Base-by-base conservation (phyloP, 2,329 filamentous ascomycete species). In the Davidsoniella australis region DNA sequence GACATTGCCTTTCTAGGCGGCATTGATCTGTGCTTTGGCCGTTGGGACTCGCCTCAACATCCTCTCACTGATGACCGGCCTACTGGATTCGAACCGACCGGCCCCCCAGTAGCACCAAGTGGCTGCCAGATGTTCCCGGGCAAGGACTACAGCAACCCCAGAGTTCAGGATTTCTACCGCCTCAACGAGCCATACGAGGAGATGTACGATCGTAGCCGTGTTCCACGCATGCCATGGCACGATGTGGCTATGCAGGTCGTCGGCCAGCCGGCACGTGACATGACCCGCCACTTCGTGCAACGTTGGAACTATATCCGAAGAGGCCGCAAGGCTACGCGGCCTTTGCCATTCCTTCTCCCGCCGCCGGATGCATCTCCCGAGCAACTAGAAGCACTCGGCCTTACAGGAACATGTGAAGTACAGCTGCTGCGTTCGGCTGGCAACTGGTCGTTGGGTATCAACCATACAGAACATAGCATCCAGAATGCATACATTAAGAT, bases 191-290 rank as follows among this genome's bases (percentile, higher is more conserved):
- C 91, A 1, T 96, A 96, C 59, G 91, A 94, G 60, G 91, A 98
- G 64, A 96, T 96, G 91, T 98, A 96, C 59, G 86, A 96, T 63
- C 81, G 91, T 49, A 82, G 78, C 53, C 83, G 83, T 61, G 76
- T 89, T 16, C 87, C 91, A 1, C 73, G 91, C 54, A 98, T 96
- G 91, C 89, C 91, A 1, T 98, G 91, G 91, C 91, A 98, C 59
- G 91, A 98, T 62, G 87, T 98, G 54, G 79, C 82, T 2, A 96
- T 98, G 91, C 91, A 96, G 63, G 81, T 98, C 40, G 87, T 96
- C 41, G 91, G 91, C 3, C 91, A 96, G 62, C 91, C 91, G 2
- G 89, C 91, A 10, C 77, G 91, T 56, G 91, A 98, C 65, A 68
- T 96, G 54, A 95, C 88, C 2, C 78, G 91, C 18, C 91, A 96